Conservation (phyloP, 345 rosid genomes). For the Eutrema yunnanense region DNA sequence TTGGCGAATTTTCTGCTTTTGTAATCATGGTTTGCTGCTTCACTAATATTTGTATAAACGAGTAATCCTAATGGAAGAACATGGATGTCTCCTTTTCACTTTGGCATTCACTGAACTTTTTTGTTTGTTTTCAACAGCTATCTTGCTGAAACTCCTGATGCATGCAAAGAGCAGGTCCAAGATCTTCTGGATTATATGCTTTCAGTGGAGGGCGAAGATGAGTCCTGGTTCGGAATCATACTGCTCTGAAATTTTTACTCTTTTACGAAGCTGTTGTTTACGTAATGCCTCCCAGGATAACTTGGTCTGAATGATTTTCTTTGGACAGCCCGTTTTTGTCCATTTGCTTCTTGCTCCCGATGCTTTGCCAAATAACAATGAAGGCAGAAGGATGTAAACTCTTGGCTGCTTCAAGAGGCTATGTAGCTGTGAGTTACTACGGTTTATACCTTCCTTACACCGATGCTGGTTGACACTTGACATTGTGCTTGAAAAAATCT, state of each 20-base stretch:
- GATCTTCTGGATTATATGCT: conserved; percentile 75
- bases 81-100: not conserved
- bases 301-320: conserved; percentile 6
- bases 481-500: not conserved
- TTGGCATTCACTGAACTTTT: not conserved
- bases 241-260: not conserved
- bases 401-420: conserved; percentile 53
- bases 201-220: conserved; percentile 80
- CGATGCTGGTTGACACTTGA: not conserved
- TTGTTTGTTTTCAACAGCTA: conserved; percentile 40
- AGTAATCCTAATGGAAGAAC: not conserved
- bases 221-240: conserved; percentile 51
- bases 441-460: not conserved
- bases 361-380: conserved; percentile 89
- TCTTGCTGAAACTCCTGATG: conserved; percentile 85
- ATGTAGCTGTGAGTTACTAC: conserved; percentile 53
- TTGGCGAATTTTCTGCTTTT: not conserved
- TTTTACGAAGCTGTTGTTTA: conserved; percentile 10
- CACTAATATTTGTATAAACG: not conserved
- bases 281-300: conserved; percentile 18
- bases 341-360: conserved; percentile 70
- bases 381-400: conserved; percentile 55
- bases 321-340: conserved; percentile 65
- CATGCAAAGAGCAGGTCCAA: conserved; percentile 64
- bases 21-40: not conserved